A percentile compares a stretch with the other conserved stretches of the same genome.
These are phyloP conservation scores for Rhizoclosmatium globosum DNA, from an alignment of 192 early-diverging fungal species.

Conservation along the genomic window DNA sequence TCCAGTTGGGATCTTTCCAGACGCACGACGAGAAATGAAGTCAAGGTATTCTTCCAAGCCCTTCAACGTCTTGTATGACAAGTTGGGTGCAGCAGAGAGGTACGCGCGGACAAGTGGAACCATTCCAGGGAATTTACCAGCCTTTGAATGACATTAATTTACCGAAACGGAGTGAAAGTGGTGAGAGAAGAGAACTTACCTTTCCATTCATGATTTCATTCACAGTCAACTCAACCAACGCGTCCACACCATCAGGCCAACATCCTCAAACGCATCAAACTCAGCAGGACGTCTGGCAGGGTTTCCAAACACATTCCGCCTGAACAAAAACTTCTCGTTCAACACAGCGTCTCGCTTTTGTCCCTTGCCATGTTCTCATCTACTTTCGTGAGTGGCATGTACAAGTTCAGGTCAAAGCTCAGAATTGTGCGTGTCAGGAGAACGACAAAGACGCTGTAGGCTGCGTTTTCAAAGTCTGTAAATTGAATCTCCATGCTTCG, in stretches of 20 bases:
- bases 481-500: slow-evolving; percentile 96
- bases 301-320: slow-evolving; percentile 78
- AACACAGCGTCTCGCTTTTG: slow-evolving; percentile 85
- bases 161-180: too few relatives aligned
- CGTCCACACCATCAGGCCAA: slow-evolving; percentile 34
- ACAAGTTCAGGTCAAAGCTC: slow-evolving; percentile 91
- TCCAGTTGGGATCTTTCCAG: slow-evolving; percentile 83
- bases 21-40: slow-evolving; percentile 81
- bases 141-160: neutral
- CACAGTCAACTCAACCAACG: slow-evolving; percentile 79
- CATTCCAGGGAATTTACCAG: slow-evolving; percentile 80
- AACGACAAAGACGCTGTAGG: slow-evolving; percentile 93
- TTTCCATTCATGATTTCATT: slow-evolving; percentile 93
- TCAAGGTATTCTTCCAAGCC: slow-evolving; percentile 78
- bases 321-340: slow-evolving; percentile 90
- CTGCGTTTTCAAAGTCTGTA: slow-evolving; percentile 97
- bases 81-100: slow-evolving; percentile 71
- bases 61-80: slow-evolving; percentile 73
- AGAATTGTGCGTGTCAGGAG: slow-evolving; percentile 88
- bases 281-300: slow-evolving; percentile 5
- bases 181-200: slow-evolving; percentile 38
- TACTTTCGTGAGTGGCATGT: slow-evolving; percentile 94
- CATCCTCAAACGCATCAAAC: slow-evolving; percentile 16
- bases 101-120: slow-evolving; percentile 86
- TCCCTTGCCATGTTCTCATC: slow-evolving; percentile 94